These are phyloP conservation scores for Halteria grandinella DNA, from an alignment of 73 alveolate genomes.

Conservation along the genomic window DNA sequence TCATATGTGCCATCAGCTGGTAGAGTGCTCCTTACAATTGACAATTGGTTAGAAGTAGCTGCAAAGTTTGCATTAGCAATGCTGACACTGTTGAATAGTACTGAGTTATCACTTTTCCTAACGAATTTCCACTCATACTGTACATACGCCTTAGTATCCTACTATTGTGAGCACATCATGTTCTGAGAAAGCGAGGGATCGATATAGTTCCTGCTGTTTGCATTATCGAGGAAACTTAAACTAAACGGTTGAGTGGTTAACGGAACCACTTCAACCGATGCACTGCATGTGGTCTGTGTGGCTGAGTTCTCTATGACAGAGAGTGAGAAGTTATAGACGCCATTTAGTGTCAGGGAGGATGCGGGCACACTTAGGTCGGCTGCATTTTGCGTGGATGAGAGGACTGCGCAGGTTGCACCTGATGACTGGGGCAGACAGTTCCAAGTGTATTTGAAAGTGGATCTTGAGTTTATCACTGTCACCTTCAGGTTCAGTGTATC, in stretches of 20 bases:
- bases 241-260: background rate
- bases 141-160: background rate
- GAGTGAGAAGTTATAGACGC: background rate
- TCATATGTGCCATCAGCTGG: background rate
- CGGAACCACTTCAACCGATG: background rate
- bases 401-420: slow-evolving; percentile 10
- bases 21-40: background rate
- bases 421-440: background rate
- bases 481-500: slow-evolving; percentile 7
- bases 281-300: slow-evolving; percentile 18
- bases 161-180: background rate
- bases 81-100: no score
- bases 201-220: background rate
- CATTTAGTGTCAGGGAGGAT: slow-evolving; percentile 5
- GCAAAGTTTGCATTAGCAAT: no score
- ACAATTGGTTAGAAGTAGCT: no score
- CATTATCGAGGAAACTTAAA: background rate
- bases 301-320: slow-evolving; percentile 26
- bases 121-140: background rate
- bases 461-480: slow-evolving; percentile 1
- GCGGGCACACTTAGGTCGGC: slow-evolving; percentile 25
- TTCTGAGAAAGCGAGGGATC: slow-evolving; percentile 10
- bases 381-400: background rate
- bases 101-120: background rate
- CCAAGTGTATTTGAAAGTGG: slow-evolving; percentile 18